Base-by-base conservation (phyloP, 139 green algal species). In the Tetradesmus lagerheimii region DNA sequence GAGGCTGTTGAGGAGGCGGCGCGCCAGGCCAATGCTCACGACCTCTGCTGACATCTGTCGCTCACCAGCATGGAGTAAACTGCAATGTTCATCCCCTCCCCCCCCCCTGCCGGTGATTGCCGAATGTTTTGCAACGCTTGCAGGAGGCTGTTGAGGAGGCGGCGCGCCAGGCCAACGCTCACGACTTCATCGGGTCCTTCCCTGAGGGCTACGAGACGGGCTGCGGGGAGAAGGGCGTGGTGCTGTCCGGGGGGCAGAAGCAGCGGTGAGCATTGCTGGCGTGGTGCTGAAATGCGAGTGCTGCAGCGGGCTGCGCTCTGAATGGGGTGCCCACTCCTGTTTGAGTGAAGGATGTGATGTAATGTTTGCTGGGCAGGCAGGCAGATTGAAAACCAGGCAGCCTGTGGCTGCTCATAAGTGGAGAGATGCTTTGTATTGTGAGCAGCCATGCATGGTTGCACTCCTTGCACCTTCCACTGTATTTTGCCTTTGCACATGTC, bases 211-310 rank as follows among this genome's bases (percentile, higher is more conserved):
- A 99, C 92, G 94, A 97, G 35, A 98, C 97, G 20, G 88, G 95
- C 37, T 97, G 96, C 74, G 97, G 97, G 4, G 95, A 98, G 83
- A 95, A 96, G 76, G 97, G 97, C 9, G 90, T 97, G 43, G 91
- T 94, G 86, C 88, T 99, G 27, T 95, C 80, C 14, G 97, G 97
- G 5, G 97, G 97, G 0, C 97, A 98, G 93, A 97, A 97, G 94
- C 97, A 99, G 94, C 95, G 97, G 57, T 71, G 57, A 71, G 57
- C 25, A n/a, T 9, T 57, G 20, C 20, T 71, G 57, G 23, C 53
- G 14, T 9, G 45, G 45, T 9, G 45, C 14, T 12, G 14, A 12
- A 57, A 57, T n/a, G n/a, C n/a, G n/a, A n/a, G n/a, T n/a, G n/a
- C n/a, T n/a, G n/a, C n/a, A n/a, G n/a, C n/a, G n/a, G n/a, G n/a